phyloP scores from a whole-genome alignment of 116 monocot genomes.

The Posidonia oceanica region DNA sequence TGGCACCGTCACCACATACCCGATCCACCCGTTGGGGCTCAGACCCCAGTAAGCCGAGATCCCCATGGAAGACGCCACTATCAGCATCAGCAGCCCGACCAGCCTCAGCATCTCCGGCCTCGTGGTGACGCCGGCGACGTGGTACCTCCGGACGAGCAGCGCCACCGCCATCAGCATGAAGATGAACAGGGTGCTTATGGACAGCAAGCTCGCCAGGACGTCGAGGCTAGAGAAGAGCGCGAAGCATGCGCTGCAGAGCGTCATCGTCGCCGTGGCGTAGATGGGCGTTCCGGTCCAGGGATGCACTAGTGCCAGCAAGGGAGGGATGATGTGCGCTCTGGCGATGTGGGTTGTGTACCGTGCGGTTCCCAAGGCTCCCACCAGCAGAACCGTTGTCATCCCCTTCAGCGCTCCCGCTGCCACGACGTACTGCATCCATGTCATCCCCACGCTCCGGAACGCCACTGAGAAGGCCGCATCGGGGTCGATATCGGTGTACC shows the following conservation, averaged over 20 bases:
- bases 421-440: constrained; percentile 59
- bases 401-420: constrained; percentile 50
- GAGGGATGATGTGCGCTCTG: constrained; percentile 60
- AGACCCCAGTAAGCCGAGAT: constrained; percentile 37
- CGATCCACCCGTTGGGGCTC: constrained; percentile 20
- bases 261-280: constrained; percentile 53
- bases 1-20: constrained; percentile 31
- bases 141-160: constrained; percentile 57
- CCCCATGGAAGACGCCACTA: constrained; percentile 34
- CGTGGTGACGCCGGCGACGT: constrained; percentile 20
- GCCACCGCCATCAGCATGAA: constrained; percentile 61
- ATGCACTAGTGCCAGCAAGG: constrained; percentile 51
- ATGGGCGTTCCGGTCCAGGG: constrained; percentile 64
- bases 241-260: constrained; percentile 25
- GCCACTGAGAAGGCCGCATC: constrained; percentile 58
- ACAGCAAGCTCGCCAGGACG: constrained; percentile 42
- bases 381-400: constrained; percentile 61
- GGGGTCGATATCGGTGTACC: constrained; percentile 40
- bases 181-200: constrained; percentile 67
- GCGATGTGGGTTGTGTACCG: constrained; percentile 77
- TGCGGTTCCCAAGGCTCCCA: constrained; percentile 49
- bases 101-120: constrained; percentile 16
- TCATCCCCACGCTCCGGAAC: constrained; percentile 45
- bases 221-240: constrained; percentile 66
- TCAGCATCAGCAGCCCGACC: constrained; percentile 15